These are phyloP conservation scores for Jasminum sambac DNA, from an alignment of 257 asterid species.

Conservation along the genomic window DNA sequence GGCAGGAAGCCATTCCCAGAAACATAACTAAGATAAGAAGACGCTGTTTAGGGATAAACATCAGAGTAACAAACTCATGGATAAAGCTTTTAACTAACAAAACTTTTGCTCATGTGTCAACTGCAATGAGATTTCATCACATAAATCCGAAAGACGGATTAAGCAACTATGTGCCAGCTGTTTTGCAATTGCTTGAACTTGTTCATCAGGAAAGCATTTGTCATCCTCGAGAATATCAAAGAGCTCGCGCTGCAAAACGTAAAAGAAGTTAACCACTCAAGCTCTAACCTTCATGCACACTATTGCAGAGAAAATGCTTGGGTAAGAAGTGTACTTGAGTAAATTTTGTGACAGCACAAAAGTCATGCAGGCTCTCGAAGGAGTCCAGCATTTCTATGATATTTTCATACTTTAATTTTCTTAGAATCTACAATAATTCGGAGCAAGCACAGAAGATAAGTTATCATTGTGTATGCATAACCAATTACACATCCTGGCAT, in stretches of 20 bases:
- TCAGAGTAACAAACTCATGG: conserved; percentile 5
- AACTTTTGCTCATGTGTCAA: conserved; percentile 1
- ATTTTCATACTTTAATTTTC: conserved; percentile 92
- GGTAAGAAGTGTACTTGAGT: conserved; percentile 49
- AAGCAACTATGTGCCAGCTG: conserved; percentile 65
- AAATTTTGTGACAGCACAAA: conserved; percentile 94
- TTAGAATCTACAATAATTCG: conserved; percentile 61
- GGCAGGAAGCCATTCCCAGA: conserved; percentile 2
- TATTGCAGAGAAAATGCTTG: conserved; percentile 4
- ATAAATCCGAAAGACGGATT: conserved; percentile 7
- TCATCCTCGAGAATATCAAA: conserved; percentile 98
- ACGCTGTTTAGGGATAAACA: conserved; percentile 8
- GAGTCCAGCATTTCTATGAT: conserved; percentile 95
- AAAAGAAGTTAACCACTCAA: conserved; percentile 25
- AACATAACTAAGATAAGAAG: conserved; percentile 8
- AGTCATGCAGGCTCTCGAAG: conserved; percentile 93
- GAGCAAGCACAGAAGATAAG: conserved; percentile 19
- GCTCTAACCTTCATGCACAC: conserved; percentile 12
- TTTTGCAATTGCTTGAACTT: conserved; percentile 97
- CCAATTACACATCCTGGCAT: neutral
- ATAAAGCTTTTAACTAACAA: neutral
- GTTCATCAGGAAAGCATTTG: conserved; percentile 97
- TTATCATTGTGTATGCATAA: conserved; percentile 17
- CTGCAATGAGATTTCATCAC: conserved; percentile 11
- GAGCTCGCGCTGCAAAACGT: conserved; percentile 76